Evolutionary conservation across 2,329 filamentous ascomycete genomes (phyloP).

Genomic region (Epichloe coenophiala): DNA sequence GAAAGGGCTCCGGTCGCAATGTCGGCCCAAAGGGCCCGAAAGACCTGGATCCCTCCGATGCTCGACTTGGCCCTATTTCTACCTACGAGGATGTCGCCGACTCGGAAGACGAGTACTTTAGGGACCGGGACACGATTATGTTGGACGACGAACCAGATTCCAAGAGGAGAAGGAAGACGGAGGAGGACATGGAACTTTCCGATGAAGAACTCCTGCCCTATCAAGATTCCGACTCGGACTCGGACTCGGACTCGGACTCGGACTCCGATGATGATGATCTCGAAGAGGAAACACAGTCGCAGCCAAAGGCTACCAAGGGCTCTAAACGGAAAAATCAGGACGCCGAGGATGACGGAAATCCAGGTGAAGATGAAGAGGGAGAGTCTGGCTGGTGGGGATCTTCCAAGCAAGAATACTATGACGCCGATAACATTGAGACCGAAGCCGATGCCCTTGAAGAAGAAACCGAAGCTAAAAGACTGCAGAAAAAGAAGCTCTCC

Average conservation of each 20-base stretch:
- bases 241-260: conserved; percentile 25
- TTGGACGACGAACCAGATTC: conserved; percentile 68
- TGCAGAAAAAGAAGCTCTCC: conserved; percentile 87
- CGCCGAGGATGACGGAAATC: conserved; percentile 41
- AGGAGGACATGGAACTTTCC: conserved; percentile 52
- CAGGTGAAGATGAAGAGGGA: conserved; percentile 36
- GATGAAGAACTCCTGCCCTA: conserved; percentile 48
- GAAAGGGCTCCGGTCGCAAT: conserved; percentile 49
- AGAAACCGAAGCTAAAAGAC: conserved; percentile 73
- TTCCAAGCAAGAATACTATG: conserved; percentile 82
- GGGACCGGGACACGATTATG: conserved; percentile 73
- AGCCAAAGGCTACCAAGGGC: conserved; percentile 7
- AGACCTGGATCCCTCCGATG: conserved; percentile 42
- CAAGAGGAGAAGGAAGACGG: conserved; percentile 62
- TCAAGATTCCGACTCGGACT: conserved; percentile 10
- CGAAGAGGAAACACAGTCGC: conserved; percentile 10
- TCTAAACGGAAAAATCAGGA: conserved; percentile 19
- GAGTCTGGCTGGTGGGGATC: conserved; percentile 71
- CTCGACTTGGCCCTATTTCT: conserved; percentile 45
- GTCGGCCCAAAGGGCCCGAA: conserved; percentile 35
- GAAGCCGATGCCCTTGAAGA: conserved; percentile 69
- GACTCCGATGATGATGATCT: conserved; percentile 26
- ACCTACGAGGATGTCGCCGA: conserved; percentile 79
- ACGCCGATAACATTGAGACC: conserved; percentile 61
- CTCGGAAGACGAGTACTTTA: conserved; percentile 86